Percentiles rank a stretch among this genome's conserved stretches.
phyloP scores from a whole-genome alignment of 2,329 filamentous ascomycete genomes.

The Scedosporium minutisporum region DNA sequence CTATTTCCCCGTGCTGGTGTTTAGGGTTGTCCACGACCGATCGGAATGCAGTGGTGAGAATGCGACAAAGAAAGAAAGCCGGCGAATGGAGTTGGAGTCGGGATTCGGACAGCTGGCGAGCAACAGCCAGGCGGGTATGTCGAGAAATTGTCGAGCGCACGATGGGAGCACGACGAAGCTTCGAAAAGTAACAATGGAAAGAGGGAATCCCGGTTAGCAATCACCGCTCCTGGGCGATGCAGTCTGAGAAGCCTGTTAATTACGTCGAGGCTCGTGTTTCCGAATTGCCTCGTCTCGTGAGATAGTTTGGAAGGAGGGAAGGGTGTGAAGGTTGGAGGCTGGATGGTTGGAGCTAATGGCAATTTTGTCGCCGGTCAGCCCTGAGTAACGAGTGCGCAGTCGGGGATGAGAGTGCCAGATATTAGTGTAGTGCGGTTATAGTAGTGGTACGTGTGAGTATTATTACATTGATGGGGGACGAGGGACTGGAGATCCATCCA shows the following conservation, averaged over 20 bases:
- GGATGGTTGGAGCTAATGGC: not conserved
- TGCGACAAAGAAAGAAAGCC: not conserved
- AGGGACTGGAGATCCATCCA: too few relatives aligned
- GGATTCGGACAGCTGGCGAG: not conserved
- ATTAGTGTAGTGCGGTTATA: too few relatives aligned
- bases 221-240: not conserved
- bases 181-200: not conserved
- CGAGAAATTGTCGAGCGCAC: too few relatives aligned
- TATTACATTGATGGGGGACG: too few relatives aligned
- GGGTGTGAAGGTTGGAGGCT: not conserved
- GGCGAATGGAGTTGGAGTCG: too few relatives aligned
- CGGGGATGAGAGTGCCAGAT: not conserved
- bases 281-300: not conserved
- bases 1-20: constrained; percentile 5
- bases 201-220: not conserved
- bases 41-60: not conserved
- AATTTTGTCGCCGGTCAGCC: constrained; percentile 1
- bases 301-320: not conserved
- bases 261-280: not conserved
- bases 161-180: not conserved
- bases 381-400: not conserved
- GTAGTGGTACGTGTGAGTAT: too few relatives aligned
- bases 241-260: not conserved
- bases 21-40: not conserved
- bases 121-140: not conserved